Evolutionary conservation across 148 eudicot genomes (phyloP).

Genomic region (Amaranthus palmeri): DNA sequence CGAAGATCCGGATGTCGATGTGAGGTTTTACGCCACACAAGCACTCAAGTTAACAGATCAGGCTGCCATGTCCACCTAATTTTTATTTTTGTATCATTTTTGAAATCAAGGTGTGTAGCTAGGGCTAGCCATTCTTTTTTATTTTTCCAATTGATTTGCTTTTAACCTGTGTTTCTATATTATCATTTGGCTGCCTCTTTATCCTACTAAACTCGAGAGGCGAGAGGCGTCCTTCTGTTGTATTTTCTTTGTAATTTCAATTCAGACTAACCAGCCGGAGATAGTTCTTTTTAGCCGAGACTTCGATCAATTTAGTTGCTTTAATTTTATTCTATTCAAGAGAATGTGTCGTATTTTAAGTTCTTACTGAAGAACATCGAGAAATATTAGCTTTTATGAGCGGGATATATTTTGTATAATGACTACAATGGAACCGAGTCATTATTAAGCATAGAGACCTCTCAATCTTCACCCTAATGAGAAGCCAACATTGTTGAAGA

Average conservation of each 20-base stretch:
- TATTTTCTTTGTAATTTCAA: slow-evolving; percentile 1
- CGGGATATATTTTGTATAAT: no score
- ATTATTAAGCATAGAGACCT: no score
- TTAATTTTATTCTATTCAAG: no score
- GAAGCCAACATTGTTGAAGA: no score
- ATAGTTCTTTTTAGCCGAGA: no score
- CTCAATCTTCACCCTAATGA: no score
- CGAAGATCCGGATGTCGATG: slow-evolving; percentile 38
- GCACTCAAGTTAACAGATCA: slow-evolving; percentile 28
- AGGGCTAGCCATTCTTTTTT: slow-evolving; percentile 21
- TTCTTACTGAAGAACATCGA: no score
- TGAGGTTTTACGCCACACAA: slow-evolving; percentile 32
- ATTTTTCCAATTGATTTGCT: not conserved
- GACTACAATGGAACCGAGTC: no score
- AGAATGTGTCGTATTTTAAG: no score
- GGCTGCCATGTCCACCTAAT: slow-evolving; percentile 29
- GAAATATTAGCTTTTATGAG: no score
- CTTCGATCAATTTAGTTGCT: no score
- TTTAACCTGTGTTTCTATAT: not conserved
- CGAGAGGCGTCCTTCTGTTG: not conserved
- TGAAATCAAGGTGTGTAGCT: slow-evolving; percentile 20
- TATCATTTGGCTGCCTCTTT: not conserved
- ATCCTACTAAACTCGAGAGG: not conserved
- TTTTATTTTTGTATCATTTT: slow-evolving; percentile 7
- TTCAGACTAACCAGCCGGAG: not conserved